phyloP scores from a whole-genome alignment of 73 alveolate genomes.

The Paraurostyla sp. region DNA sequence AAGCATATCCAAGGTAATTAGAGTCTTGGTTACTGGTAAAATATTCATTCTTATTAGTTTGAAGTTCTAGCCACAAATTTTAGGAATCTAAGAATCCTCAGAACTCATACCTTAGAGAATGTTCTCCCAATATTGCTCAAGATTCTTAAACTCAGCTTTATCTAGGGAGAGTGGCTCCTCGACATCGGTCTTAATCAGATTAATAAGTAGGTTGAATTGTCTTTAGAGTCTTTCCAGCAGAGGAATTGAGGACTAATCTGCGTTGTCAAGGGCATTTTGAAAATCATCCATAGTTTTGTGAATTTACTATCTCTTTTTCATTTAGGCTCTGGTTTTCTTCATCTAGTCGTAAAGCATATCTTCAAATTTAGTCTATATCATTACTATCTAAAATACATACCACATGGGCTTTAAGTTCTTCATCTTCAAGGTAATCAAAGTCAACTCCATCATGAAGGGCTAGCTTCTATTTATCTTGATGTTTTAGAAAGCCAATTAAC shows the following conservation, averaged over 20 bases:
- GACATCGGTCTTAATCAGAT: not conserved
- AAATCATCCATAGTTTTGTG: not conserved
- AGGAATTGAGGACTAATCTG: constrained; percentile 13
- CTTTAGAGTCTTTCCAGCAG: not conserved
- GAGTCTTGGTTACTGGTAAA: no score
- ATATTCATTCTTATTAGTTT: no score
- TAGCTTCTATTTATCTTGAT: not conserved
- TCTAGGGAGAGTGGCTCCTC: not conserved
- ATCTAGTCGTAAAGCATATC: not conserved
- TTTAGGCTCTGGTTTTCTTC: not conserved
- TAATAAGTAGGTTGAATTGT: not conserved
- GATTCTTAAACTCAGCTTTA: not conserved
- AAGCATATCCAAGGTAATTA: no score
- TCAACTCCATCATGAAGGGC: constrained; percentile 1
- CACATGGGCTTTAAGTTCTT: not conserved
- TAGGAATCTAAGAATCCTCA: not conserved
- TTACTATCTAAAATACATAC: not conserved
- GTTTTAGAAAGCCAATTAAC: not conserved
- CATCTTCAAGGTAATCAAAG: not conserved
- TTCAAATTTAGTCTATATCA: not conserved
- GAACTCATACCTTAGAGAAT: no score
- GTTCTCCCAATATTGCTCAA: not conserved
- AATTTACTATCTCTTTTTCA: not conserved
- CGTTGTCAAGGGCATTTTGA: not conserved
- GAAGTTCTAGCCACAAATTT: no score